Base-by-base conservation (phyloP, 768 basidiomycete species). In the Hypholoma sublateritium region DNA sequence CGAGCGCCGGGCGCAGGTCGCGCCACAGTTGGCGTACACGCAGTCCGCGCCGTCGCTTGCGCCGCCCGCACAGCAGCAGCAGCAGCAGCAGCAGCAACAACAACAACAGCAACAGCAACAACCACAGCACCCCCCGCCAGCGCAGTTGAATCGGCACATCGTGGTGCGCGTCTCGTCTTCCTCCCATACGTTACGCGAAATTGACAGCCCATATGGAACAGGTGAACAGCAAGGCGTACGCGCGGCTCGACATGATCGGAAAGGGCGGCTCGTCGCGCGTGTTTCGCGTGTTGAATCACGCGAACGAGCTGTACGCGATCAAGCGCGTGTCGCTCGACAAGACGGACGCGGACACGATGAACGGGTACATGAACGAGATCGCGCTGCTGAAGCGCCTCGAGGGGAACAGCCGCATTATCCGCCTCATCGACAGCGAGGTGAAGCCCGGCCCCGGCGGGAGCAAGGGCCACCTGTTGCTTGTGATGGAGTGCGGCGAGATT, bases 401-500 rank as follows among this genome's bases (percentile, higher is more conserved):
- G 35, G 97, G 96, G 28, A 96, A 98, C 69, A 86, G 85, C 51
- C 81, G 94, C 45, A 95, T 99, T 63, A 98, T 99, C 62, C 82
- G 90, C 53, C 72, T 99, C 49, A 83, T 95, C 61, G 96, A 98
- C 66, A 91, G 90, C 56, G 95, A 98, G 72, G 83, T 95, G 36
- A 91, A 87, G 65, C 79, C 83, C 4, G 82, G 82, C 2, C 83
- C 85, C 25, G 83, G 82, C 21, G 88, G 88, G 16, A 84, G 80
- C 61, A 92, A 88, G 66, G 89, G 88, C 0, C 78, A 85, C 59
- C 68, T 98, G 53, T 76, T 93, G 73, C 79, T 98, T 67, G 89
- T 98, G 4, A 95, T 99, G 94, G 96, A 99, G 69, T 94, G 90
- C 59, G 96, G 96, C 7, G 96, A 99, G 74, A 85, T 93, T 28